Conservation (phyloP, 345 rosid genomes). For the Conringia planisiliqua region DNA sequence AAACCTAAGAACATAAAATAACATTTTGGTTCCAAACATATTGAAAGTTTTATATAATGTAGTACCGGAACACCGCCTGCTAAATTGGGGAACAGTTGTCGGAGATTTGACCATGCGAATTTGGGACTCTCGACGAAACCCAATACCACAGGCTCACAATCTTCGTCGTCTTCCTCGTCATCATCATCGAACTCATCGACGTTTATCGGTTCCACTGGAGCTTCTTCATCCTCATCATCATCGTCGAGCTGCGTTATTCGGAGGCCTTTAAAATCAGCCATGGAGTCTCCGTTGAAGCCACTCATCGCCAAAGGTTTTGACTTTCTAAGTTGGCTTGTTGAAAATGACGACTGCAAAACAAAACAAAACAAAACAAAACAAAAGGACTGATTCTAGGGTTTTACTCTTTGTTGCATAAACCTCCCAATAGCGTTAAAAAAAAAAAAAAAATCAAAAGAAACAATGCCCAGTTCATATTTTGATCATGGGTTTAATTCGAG, state of each 20-base stretch:
- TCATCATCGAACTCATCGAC: slow-evolving; percentile 48
- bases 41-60: neutral
- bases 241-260: slow-evolving; percentile 56
- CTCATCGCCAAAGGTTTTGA: neutral
- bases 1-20: slow-evolving; percentile 1
- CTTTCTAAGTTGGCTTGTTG: neutral
- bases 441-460: neutral
- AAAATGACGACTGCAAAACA: slow-evolving; percentile 2
- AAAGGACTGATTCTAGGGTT: neutral
- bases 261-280: slow-evolving; percentile 55
- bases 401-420: slow-evolving; percentile 14
- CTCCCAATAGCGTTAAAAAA: neutral
- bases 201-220: slow-evolving; percentile 11
- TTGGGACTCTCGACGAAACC: slow-evolving; percentile 73
- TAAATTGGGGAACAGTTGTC: slow-evolving; percentile 80
- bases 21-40: neutral
- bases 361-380: neutral
- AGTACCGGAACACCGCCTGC: slow-evolving; percentile 85
- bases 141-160: slow-evolving; percentile 51
- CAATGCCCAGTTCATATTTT: neutral
- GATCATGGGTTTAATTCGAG: neutral
- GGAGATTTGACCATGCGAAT: slow-evolving; percentile 56
- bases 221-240: slow-evolving; percentile 42
- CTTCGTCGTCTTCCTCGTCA: slow-evolving; percentile 58
- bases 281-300: slow-evolving; percentile 37